Conservation (phyloP, 345 rosid species). For the Citropsis articulata region DNA sequence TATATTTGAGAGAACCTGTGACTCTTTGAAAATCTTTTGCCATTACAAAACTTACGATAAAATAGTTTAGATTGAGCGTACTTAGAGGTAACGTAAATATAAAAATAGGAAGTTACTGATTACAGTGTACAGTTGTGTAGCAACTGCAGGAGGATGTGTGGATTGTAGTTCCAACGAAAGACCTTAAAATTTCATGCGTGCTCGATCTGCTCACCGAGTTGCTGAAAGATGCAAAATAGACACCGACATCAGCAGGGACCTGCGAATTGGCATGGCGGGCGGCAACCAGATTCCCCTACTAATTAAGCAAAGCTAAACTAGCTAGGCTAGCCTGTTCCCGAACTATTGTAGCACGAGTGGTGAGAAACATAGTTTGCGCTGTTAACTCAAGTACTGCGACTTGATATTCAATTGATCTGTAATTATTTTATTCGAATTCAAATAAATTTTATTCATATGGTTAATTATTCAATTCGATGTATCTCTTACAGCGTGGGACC, state of each 20-base stretch:
- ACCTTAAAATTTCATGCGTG: conserved; percentile 6
- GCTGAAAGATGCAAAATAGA: conserved; percentile 3
- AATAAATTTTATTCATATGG: neutral
- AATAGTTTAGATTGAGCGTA: too few relatives aligned
- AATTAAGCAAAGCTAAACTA: neutral
- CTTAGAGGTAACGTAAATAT: too few relatives aligned
- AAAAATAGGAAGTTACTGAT: too few relatives aligned
- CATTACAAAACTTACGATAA: too few relatives aligned
- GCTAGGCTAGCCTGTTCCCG: conserved; percentile 5
- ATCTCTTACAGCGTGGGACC: conserved; percentile 32
- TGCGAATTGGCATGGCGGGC: neutral
- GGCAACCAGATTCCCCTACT: conserved; percentile 22
- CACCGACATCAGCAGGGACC: conserved; percentile 15
- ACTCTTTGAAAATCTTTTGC: too few relatives aligned
- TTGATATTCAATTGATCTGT: neutral
- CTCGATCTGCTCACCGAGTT: neutral
- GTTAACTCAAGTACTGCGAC: neutral
- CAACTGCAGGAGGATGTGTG: neutral
- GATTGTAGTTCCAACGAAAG: neutral
- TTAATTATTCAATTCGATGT: neutral
- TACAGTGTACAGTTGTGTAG: too few relatives aligned
- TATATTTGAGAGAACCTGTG: too few relatives aligned
- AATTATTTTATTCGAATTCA: too few relatives aligned
- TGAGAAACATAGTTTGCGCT: neutral
- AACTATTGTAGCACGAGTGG: conserved; percentile 3